These are phyloP conservation scores for Eucalyptus microcorys DNA, from an alignment of 345 rosid genomes.

Conservation along the genomic window DNA sequence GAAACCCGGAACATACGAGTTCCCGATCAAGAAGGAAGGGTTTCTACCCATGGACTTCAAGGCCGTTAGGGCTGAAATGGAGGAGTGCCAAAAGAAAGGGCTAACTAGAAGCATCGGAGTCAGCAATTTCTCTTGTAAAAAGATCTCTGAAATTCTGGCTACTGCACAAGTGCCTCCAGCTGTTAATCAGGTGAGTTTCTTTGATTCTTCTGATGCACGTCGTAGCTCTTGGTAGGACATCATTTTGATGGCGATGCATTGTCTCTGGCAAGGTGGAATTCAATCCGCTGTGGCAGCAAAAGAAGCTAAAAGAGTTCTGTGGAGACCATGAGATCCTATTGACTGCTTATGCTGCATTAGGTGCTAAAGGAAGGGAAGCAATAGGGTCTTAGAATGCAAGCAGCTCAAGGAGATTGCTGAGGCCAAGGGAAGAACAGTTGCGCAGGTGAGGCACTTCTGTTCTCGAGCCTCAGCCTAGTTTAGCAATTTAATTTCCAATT, in stretches of 20 bases:
- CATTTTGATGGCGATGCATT: background rate
- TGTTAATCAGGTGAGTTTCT: conserved; percentile 48
- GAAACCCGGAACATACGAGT: conserved; percentile 41
- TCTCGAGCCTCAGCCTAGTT: background rate
- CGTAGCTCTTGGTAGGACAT: background rate
- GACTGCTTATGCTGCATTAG: conserved; percentile 59
- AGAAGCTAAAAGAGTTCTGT: conserved; percentile 48
- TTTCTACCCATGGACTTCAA: conserved; percentile 49
- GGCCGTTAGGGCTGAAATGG: conserved; percentile 73
- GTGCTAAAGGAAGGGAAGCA: conserved; percentile 65
- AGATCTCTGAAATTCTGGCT: conserved; percentile 44
- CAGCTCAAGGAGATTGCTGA: conserved; percentile 51
- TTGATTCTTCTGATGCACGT: background rate
- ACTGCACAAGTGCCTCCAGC: conserved; percentile 60
- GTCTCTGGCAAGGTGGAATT: conserved; percentile 55
- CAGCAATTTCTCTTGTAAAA: conserved; percentile 75
- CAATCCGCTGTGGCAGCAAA: conserved; percentile 83
- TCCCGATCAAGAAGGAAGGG: conserved; percentile 59
- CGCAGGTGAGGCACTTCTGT: conserved; percentile 31
- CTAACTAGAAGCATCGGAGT: conserved; percentile 76
- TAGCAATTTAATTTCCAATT: background rate
- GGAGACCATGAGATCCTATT: conserved; percentile 25
- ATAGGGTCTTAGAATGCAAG: conserved; percentile 46
- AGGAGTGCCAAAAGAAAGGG: conserved; percentile 53
- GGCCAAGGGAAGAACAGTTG: conserved; percentile 55